Evolutionary conservation across 176 grass and related monocot species (phyloP).

Genomic region (Cenchrus purpureus): DNA sequence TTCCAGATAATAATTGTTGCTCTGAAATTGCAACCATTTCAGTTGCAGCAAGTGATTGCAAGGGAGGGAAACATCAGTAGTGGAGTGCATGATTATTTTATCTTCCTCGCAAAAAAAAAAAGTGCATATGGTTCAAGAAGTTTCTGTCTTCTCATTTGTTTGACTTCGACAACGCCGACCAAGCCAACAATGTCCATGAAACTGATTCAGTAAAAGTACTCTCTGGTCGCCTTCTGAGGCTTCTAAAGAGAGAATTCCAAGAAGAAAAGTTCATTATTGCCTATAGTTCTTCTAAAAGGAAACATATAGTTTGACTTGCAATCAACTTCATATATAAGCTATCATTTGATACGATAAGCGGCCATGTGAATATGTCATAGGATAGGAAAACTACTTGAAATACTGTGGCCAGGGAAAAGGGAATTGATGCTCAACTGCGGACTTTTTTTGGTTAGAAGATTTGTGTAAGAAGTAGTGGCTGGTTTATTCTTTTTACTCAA

Average conservation of each 20-base stretch:
- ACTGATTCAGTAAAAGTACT: not conserved
- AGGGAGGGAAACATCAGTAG: not conserved
- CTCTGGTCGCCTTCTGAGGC: not conserved
- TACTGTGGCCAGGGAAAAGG: not conserved
- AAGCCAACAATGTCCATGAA: not conserved
- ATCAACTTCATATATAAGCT: conserved; percentile 26
- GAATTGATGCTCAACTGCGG: not conserved
- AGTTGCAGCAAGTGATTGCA: not conserved
- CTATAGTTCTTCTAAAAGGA: conserved; percentile 8
- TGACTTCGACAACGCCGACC: not conserved
- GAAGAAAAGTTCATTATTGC: not conserved
- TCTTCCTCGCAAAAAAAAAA: not conserved
- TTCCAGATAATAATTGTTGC: not conserved
- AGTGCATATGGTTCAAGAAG: not conserved
- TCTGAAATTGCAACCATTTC: not conserved
- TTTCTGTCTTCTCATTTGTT: not conserved
- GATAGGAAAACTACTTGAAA: not conserved
- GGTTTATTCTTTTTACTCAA: not conserved
- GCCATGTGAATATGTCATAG: not conserved
- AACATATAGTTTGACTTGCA: conserved; percentile 17
- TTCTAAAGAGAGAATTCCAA: not conserved
- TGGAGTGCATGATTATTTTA: not conserved
- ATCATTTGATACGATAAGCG: conserved; percentile 39
- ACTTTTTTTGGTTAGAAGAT: not conserved
- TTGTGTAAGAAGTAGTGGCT: not conserved